Conservation (phyloP, 495 filamentous ascomycete genomes). For the Oidiodendron maius region DNA sequence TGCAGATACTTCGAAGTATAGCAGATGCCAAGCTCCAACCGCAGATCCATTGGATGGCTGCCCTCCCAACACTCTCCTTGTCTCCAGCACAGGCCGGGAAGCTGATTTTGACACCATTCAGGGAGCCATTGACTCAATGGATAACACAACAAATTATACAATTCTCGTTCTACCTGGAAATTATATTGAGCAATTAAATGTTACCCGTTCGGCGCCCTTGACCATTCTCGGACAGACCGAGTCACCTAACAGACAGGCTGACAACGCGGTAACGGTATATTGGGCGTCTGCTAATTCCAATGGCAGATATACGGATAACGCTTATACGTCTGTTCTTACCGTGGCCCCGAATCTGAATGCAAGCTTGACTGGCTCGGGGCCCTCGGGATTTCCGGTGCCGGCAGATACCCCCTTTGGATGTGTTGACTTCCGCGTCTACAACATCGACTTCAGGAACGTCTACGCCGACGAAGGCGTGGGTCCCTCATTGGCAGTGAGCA, state of each 20-base stretch:
- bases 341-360: constrained; percentile 52
- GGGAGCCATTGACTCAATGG: constrained; percentile 44
- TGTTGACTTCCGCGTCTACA: constrained; percentile 51
- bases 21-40: constrained; percentile 21
- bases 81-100: constrained; percentile 29
- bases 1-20: constrained; percentile 4
- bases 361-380: constrained; percentile 47
- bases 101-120: constrained; percentile 45
- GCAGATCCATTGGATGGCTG: constrained; percentile 33
- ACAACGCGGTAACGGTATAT: constrained; percentile 42
- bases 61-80: constrained; percentile 41
- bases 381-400: constrained; percentile 50
- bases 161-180: constrained; percentile 49
- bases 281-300: constrained; percentile 23
- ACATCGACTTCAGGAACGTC: constrained; percentile 52
- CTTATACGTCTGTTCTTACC: constrained; percentile 46
- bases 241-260: constrained; percentile 26
- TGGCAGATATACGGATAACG: constrained; percentile 39
- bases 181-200: constrained; percentile 56
- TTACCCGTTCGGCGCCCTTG: constrained; percentile 50
- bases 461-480: constrained; percentile 30
- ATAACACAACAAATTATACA: constrained; percentile 33
- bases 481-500: constrained; percentile 46
- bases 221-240: constrained; percentile 48
- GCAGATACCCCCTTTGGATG: constrained; percentile 52